Base-by-base conservation (phyloP, 371 early-diverging fungal genomes). In the Globomyces sp. region DNA sequence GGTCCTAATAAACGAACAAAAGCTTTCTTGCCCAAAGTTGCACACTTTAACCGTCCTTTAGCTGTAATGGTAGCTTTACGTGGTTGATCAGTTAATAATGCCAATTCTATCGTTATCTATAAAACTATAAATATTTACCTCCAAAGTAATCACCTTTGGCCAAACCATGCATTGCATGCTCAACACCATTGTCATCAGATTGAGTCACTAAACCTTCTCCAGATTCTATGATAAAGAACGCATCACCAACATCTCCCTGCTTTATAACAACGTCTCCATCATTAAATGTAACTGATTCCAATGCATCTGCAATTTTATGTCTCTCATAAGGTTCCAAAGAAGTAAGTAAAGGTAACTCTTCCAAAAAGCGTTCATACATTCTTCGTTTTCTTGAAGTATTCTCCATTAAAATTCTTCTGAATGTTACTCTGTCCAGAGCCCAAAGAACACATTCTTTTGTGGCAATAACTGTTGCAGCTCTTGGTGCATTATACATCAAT, bases 81-180 rank as follows among this genome's bases (percentile, higher is more conserved):
- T 8, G 96, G 96, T 64, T 89, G 85, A 74, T 98, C 90, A 49
- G 89, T 92, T 9, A 98, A 76, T 39, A 98, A 80, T 2, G 97
- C 94, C 57, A 98, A 83, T 79, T 98, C 98, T 73, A 49, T 37
- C 5, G 36, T 39, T 2, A 50, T 43, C 10, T 10, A 52, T 24
- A 24, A 24, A 24, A 24, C 24, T 24, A 24, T 24, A 24, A 49
- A 40, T 9, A 24, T 4, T 13, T 60, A 91, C 92, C 94, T 80
- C 98, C 98, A 86, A 98, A 98, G 72, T 98, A 98, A 55, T 89
- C 90, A 43, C 98, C 98, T 76, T 91, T 89, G 48, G 82, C 80
- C 66, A 91, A 74, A 41, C 86, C 82, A 64, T 88, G 88, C 70
- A 92, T 85, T 70, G 87, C 82, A 71, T 89, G 88, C 68, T 89